Base-by-base conservation (phyloP, 78 protist species). In the Dictyostelium purpureum region DNA sequence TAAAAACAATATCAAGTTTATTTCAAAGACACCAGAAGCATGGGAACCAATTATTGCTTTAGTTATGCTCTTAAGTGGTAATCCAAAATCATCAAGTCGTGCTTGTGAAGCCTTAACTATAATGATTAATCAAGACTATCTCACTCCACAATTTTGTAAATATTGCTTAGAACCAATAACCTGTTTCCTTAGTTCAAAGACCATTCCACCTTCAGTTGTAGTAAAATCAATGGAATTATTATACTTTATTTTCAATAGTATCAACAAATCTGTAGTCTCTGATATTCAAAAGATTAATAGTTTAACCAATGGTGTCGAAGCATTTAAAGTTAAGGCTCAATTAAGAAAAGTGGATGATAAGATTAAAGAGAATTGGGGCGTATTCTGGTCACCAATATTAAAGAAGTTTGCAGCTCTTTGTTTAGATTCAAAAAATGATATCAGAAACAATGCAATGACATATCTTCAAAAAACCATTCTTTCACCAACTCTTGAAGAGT, bases 141-240 rank as follows among this genome's bases (percentile, higher is more conserved):
- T 85, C 1, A 73, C 83, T 6, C 40, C 21, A 6, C 33, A 59
- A 19, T 54, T 69, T 43, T 59, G 82, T 43, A 16, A 57, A 21
- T 38, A 66, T 3, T 73, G 79, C n/a, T n/a, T 85, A 31, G 66
- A 73, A 16, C 24, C 92, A 4, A 57, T 85, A 14, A 56, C 52
- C 14, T 85, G 74, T 57, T 85, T 85, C 52, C 43, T 85, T 66
- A 65, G 40, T 19, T 70, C 92, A 18, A 73, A 61, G 31, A 47
- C 75, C 4, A 73, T 85, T 61, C 92, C 92, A 24, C 42, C 31
- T 11, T 12, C 82, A 1, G 92, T 85, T 2, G 79, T 77, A 0
- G 42, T 70, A 18, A 85, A 85, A 33, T 63, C 92, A 0, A 85
- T 85, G 92, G 92, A 85, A 51, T 57, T 85, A 21, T 47, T 85